Evolutionary conservation across 2,329 filamentous ascomycete genomes (phyloP).

Genomic region (Rhynchosporium secalis): DNA sequence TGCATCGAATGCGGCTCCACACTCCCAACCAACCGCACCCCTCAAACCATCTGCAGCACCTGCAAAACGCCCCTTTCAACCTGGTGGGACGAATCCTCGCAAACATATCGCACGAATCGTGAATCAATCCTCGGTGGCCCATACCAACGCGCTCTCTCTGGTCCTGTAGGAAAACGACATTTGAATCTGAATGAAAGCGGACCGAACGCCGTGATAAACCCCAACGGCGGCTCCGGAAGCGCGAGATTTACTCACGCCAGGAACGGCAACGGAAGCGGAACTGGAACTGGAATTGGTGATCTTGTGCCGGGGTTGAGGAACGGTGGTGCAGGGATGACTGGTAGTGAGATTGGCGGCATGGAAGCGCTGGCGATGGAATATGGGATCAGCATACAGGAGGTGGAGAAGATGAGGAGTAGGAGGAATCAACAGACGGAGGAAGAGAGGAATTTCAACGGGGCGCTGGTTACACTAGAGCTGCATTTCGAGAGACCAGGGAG

Average conservation of each 20-base stretch:
- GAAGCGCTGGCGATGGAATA: neutral
- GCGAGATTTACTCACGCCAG: no score
- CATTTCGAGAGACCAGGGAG: conserved; percentile 58
- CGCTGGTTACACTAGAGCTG: conserved; percentile 61
- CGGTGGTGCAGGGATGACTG: neutral
- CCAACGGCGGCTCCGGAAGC: neutral
- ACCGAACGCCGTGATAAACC: neutral
- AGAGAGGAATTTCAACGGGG: conserved; percentile 61
- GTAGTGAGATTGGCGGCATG: neutral
- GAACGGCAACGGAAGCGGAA: no score
- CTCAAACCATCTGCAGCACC: conserved; percentile 37
- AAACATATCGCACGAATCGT: conserved; percentile 37
- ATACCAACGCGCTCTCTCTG: conserved; percentile 1
- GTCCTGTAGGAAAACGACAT: no score
- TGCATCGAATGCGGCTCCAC: conserved; percentile 37
- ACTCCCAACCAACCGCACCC: conserved; percentile 33
- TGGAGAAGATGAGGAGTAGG: conserved; percentile 27
- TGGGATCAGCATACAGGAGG: conserved; percentile 10
- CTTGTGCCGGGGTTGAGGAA: neutral
- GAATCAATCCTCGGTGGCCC: conserved; percentile 32
- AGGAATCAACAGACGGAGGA: conserved; percentile 54
- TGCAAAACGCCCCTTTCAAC: conserved; percentile 38
- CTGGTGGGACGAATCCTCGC: conserved; percentile 38
- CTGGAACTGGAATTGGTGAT: neutral
- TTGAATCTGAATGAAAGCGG: conserved; percentile 18